Conservation (phyloP, 2,329 filamentous ascomycete species). For the Neodidymelliopsis sp. region DNA sequence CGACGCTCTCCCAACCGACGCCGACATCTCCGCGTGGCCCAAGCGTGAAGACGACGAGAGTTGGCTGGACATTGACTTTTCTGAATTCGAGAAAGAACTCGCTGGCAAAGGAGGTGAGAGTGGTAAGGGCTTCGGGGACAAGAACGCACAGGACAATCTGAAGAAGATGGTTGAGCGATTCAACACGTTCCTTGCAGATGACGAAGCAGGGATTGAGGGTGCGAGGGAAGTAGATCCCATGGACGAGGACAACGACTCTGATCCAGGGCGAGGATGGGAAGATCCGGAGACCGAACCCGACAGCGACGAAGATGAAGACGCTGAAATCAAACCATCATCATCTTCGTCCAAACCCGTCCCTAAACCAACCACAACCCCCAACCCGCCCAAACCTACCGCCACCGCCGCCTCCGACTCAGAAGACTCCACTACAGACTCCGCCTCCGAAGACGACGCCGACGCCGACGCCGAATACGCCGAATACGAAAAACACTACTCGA, state of each 20-base stretch:
- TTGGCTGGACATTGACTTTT: constrained; percentile 92
- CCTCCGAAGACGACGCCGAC: constrained; percentile 68
- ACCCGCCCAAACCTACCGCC: constrained; percentile 55
- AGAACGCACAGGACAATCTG: constrained; percentile 74
- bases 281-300: constrained; percentile 52
- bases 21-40: constrained; percentile 77
- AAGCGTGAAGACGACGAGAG: constrained; percentile 79
- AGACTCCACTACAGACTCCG: constrained; percentile 64
- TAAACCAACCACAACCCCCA: too few relatives aligned
- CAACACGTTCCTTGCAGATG: constrained; percentile 88
- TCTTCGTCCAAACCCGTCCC: constrained; percentile 69
- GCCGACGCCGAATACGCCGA: constrained; percentile 74
- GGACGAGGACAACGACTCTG: constrained; percentile 68
- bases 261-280: constrained; percentile 54
- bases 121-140: constrained; percentile 68
- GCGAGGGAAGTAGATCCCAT: constrained; percentile 71
- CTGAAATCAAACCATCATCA: too few relatives aligned
- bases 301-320: constrained; percentile 52
- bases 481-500: constrained; percentile 81
- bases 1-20: constrained; percentile 71
- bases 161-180: constrained; percentile 94
- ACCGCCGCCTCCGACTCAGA: constrained; percentile 49
- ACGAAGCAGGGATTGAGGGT: constrained; percentile 80
- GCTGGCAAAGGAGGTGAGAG: constrained; percentile 53
- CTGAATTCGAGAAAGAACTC: constrained; percentile 86